phyloP scores from a whole-genome alignment of 768 basidiomycete genomes.

The Rhodotorula diobovata region DNA sequence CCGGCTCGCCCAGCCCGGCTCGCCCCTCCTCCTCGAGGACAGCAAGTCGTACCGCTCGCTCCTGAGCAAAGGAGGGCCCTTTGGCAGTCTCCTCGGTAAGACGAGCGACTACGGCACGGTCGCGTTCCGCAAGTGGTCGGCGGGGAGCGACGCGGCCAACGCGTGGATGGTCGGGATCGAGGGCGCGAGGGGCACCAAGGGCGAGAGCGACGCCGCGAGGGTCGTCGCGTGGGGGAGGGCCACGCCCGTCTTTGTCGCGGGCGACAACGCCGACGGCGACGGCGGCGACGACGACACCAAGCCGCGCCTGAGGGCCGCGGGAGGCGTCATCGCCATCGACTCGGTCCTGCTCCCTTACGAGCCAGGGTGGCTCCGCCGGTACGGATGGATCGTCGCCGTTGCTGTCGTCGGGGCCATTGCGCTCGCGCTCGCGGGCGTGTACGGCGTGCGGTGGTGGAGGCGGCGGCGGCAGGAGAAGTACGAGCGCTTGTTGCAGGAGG shows the following conservation, averaged over 20 bases:
- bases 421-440: neutral
- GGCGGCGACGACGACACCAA: slow-evolving; percentile 60
- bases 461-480: slow-evolving; percentile 18
- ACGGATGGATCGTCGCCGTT: slow-evolving; percentile 51
- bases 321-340: slow-evolving; percentile 86
- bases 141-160: slow-evolving; percentile 32
- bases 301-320: slow-evolving; percentile 56
- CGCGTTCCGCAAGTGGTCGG: slow-evolving; percentile 60
- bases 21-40: slow-evolving; percentile 66
- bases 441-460: slow-evolving; percentile 2
- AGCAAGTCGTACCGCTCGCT: slow-evolving; percentile 71
- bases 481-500: slow-evolving; percentile 19
- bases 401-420: neutral
- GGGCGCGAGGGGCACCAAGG: slow-evolving; percentile 49
- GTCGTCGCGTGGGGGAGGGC: slow-evolving; percentile 48
- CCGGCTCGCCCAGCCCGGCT: slow-evolving; percentile 30
- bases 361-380: slow-evolving; percentile 77
- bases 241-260: slow-evolving; percentile 50
- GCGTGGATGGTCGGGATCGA: slow-evolving; percentile 51
- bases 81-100: too few relatives aligned
- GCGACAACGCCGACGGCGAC: slow-evolving; percentile 1
- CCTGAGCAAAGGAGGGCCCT: slow-evolving; percentile 46
- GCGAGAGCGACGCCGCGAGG: slow-evolving; percentile 50
- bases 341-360: slow-evolving; percentile 74
- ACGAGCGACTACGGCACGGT: slow-evolving; percentile 70